Conservation (phyloP, 2,329 filamentous ascomycete genomes). For the Cercospora canescens region DNA sequence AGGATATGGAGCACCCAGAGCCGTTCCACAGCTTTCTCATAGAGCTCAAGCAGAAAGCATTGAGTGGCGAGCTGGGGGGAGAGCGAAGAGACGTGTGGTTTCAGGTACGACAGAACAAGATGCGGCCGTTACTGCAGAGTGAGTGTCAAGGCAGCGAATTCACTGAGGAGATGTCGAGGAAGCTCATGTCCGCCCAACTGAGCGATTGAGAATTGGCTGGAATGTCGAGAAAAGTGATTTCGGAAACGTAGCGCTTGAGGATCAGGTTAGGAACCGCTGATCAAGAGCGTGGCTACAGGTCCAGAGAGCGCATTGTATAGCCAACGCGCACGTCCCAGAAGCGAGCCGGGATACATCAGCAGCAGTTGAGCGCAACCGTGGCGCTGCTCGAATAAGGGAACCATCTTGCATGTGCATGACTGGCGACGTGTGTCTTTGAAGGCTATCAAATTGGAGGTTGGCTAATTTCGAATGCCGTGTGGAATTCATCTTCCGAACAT, state of each 20-base stretch:
- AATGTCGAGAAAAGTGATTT: neutral
- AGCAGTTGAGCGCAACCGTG: neutral
- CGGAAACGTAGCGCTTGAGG: neutral
- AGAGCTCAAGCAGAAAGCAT: conserved; percentile 69
- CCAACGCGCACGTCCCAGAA: neutral
- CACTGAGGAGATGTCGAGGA: conserved; percentile 66
- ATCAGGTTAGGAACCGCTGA: neutral
- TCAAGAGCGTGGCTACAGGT: neutral
- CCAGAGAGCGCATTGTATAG: neutral
- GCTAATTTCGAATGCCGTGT: conserved; percentile 4
- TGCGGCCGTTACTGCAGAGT: conserved; percentile 71
- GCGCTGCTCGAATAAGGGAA: neutral
- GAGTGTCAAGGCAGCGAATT: conserved; percentile 66
- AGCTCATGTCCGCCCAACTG: conserved; percentile 25
- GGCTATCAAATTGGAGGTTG: neutral
- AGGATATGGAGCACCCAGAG: conserved; percentile 71
- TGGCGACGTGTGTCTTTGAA: neutral
- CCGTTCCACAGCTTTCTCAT: conserved; percentile 75
- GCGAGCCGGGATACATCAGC: neutral
- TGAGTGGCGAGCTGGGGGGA: conserved; percentile 70
- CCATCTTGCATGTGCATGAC: neutral
- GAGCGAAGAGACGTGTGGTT: conserved; percentile 84
- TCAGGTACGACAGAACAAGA: conserved; percentile 62
- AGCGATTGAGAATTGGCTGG: neutral
- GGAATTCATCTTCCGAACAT: neutral